A percentile compares a stretch with the other conserved stretches of the same genome.
Conservation (phyloP, 441 rosid genomes). For the Populus hybrid region DNA sequence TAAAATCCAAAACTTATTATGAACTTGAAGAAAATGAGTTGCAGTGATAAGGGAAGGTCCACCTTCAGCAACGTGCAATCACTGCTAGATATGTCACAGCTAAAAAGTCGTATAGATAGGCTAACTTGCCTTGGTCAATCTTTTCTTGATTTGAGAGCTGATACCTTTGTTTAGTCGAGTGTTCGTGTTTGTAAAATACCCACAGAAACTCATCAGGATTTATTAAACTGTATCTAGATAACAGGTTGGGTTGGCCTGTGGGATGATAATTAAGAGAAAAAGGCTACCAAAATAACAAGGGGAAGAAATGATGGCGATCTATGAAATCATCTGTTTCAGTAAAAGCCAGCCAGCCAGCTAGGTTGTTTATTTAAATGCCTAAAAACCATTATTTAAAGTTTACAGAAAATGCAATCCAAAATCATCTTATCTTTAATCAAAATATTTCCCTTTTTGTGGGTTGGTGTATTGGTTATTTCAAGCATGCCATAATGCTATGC, state of each 20-base stretch:
- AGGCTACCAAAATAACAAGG: background rate
- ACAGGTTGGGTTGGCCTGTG: background rate
- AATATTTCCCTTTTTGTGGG: background rate
- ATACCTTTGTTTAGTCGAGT: background rate
- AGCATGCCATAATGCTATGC: background rate
- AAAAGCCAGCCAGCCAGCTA: background rate
- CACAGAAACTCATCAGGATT: background rate
- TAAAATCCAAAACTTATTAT: background rate
- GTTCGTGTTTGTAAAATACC: background rate
- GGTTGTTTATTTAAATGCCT: background rate
- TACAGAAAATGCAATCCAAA: background rate
- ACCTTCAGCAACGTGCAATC: background rate
- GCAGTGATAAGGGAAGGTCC: background rate
- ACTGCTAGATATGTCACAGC: background rate
- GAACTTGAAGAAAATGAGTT: background rate
- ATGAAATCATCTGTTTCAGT: background rate
- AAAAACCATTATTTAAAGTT: background rate
- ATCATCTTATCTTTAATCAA: background rate
- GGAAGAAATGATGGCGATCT: background rate
- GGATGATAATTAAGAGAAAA: background rate
- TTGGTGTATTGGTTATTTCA: background rate
- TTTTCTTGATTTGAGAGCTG: background rate
- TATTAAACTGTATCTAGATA: background rate
- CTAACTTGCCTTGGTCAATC: background rate
- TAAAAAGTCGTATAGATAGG: background rate